These are phyloP conservation scores for Iberis pinnata DNA, from an alignment of 345 rosid species.

Conservation along the genomic window DNA sequence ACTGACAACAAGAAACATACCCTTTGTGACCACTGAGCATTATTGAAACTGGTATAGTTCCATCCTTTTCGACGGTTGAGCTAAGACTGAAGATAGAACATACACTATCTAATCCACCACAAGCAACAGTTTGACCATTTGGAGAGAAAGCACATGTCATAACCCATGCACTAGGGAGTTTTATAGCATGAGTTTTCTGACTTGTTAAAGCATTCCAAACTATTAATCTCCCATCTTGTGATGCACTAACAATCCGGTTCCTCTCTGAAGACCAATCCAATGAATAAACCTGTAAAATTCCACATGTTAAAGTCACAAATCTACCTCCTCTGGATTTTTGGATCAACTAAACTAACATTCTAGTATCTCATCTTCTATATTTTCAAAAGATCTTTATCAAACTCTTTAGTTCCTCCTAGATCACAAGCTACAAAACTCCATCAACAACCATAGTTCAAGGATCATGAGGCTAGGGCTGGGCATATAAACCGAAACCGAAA, in stretches of 20 bases:
- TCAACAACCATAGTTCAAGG: conserved; percentile 8
- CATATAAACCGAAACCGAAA: too few species aligned
- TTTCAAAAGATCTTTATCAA: neutral
- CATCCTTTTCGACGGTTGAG: conserved; percentile 77
- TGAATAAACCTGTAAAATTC: conserved; percentile 62
- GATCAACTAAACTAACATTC: too few species aligned
- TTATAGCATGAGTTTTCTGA: conserved; percentile 93
- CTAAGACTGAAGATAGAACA: conserved; percentile 92
- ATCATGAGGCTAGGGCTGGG: too few species aligned
- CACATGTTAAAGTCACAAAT: conserved; percentile 9
- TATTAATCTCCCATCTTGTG: conserved; percentile 87
- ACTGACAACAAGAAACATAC: conserved; percentile 88
- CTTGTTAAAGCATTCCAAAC: conserved; percentile 98
- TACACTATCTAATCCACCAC: conserved; percentile 92
- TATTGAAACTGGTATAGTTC: conserved; percentile 60
- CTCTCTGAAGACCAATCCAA: conserved; percentile 84
- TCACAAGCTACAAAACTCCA: conserved; percentile 11
- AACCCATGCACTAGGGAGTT: conserved; percentile 95
- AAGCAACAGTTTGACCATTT: conserved; percentile 83
- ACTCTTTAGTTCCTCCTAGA: too few species aligned
- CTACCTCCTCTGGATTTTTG: too few species aligned
- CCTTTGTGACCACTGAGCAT: conserved; percentile 91
- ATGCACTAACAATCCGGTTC: conserved; percentile 89
- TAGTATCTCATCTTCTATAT: neutral
- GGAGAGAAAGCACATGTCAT: conserved; percentile 99